These are phyloP conservation scores for Achaetomium macrosporum DNA, from an alignment of 2,329 filamentous ascomycete genomes.

Conservation along the genomic window DNA sequence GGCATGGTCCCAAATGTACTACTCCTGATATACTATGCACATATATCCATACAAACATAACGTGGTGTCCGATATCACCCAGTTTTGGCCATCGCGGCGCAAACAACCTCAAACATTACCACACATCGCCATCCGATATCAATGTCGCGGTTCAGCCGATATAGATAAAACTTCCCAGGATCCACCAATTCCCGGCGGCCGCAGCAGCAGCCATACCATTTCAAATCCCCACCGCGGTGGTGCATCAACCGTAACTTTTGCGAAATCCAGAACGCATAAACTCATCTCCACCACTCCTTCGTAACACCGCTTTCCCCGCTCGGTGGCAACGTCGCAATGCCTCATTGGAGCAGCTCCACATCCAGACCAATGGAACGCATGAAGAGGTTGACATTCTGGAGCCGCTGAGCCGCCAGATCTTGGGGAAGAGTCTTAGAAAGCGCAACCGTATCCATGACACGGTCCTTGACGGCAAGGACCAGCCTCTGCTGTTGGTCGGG, in stretches of 20 bases:
- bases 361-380: slow-evolving; percentile 99
- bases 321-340: too few relatives aligned
- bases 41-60: slow-evolving; percentile 10
- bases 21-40: background rate
- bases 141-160: background rate
- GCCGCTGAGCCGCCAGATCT: slow-evolving; percentile 74
- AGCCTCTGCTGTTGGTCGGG: slow-evolving; percentile 93
- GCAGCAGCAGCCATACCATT: background rate
- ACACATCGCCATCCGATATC: background rate
- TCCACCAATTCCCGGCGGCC: background rate
- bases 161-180: too few relatives aligned
- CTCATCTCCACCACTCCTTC: background rate
- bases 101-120: background rate
- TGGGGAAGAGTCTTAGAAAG: slow-evolving; percentile 84
- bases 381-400: slow-evolving; percentile 93
- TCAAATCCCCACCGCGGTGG: background rate
- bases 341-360: slow-evolving; percentile 62
- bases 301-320: background rate
- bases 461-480: slow-evolving; percentile 93
- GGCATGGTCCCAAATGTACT: background rate
- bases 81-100: background rate
- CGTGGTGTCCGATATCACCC: background rate
- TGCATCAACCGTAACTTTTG: slow-evolving; percentile 1
- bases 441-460: slow-evolving; percentile 90
- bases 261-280: slow-evolving; percentile 6